These are phyloP conservation scores for Porogramme epimiltina DNA, from an alignment of 1,284 basidiomycete genomes.

Conservation along the genomic window DNA sequence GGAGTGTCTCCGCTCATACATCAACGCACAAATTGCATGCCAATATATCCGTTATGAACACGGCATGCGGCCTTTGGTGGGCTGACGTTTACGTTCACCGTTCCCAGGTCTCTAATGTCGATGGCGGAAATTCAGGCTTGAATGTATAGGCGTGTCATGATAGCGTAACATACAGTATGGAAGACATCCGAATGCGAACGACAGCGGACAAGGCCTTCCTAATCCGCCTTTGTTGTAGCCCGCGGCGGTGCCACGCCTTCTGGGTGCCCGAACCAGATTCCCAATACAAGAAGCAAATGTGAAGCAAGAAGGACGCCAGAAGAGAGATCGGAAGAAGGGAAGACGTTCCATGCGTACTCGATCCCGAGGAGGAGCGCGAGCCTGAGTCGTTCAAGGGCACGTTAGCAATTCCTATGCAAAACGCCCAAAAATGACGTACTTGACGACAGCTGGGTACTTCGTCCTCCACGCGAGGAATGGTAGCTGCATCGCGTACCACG, in stretches of 20 bases:
- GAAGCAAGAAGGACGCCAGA: constrained; percentile 64
- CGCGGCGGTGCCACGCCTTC: constrained; percentile 34
- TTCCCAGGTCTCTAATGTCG: too few species aligned
- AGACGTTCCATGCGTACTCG: constrained; percentile 89
- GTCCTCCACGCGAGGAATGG: constrained; percentile 84
- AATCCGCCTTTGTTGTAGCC: constrained; percentile 12
- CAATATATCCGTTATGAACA: too few species aligned
- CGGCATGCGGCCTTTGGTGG: too few species aligned
- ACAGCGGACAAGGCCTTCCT: neutral
- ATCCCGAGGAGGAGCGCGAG: constrained; percentile 61
- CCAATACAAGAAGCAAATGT: constrained; percentile 61
- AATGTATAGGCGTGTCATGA: too few species aligned
- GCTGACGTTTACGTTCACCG: too few species aligned
- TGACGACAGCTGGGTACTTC: constrained; percentile 58
- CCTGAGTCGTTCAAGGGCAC: constrained; percentile 40
- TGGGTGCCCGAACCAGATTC: constrained; percentile 62
- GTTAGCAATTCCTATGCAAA: neutral
- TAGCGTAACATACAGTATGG: constrained; percentile 40
- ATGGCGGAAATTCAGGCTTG: too few species aligned
- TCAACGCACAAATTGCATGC: too few species aligned
- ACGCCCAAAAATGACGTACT: constrained; percentile 46
- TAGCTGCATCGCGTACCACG: constrained; percentile 96
- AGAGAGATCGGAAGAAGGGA: constrained; percentile 77
- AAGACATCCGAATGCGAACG: too few species aligned
- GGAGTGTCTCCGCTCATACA: too few species aligned